Evolutionary conservation across 257 asterid genomes (phyloP).

Genomic region (Thymus quinquecostatus): DNA sequence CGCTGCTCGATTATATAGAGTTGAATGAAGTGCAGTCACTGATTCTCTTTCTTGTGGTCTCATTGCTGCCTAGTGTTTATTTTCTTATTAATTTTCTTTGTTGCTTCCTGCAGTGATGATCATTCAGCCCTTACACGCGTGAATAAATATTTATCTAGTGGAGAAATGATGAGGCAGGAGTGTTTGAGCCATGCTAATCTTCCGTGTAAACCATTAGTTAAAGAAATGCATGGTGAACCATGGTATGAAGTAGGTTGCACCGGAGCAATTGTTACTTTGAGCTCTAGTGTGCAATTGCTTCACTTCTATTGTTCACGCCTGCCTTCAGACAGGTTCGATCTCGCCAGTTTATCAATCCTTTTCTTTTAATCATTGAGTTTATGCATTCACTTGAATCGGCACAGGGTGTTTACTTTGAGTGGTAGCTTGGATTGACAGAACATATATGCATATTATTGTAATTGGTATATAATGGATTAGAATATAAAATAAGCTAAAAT

Average conservation of each 20-base stretch:
- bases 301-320: conserved; percentile 77
- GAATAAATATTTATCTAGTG: conserved; percentile 57
- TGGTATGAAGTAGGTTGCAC: conserved; percentile 65
- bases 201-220: conserved; percentile 64
- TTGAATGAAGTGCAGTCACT: not conserved
- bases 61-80: not conserved
- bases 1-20: not conserved
- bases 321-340: conserved; percentile 77
- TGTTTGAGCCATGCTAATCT: conserved; percentile 56
- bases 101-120: conserved; percentile 48
- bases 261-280: conserved; percentile 64
- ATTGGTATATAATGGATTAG: no score
- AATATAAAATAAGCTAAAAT: no score
- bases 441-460: no score
- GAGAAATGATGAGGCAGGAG: conserved; percentile 69
- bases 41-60: not conserved
- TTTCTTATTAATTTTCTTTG: not conserved
- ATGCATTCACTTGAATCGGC: not conserved
- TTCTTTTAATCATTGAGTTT: conserved; percentile 2
- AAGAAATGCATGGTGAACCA: conserved; percentile 45
- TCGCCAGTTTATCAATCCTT: no score
- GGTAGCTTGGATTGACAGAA: no score
- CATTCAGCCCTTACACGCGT: conserved; percentile 45
- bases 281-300: conserved; percentile 65
- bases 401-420: no score